Evolutionary conservation across 2,329 filamentous ascomycete genomes (phyloP), one percentile per base, ranked within the genome.

Genomic region (Parasarocladium wereldwijsianum): DNA sequence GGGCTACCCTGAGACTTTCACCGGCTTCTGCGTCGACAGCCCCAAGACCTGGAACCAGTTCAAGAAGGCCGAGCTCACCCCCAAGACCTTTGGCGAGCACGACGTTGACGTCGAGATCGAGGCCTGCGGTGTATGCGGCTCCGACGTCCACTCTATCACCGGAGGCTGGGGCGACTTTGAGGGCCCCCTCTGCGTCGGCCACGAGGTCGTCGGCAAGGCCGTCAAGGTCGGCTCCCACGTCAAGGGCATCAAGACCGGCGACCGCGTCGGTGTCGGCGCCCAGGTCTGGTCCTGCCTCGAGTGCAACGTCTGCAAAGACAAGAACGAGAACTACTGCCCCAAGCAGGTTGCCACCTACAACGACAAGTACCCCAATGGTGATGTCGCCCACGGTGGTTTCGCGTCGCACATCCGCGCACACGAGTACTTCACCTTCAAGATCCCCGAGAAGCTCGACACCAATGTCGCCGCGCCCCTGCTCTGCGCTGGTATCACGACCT

Each of bases 401-500:
- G 49, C 60, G 1, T 60, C 54, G 11, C 58, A 66, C 33, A 60
- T 65, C 15, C 52, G 62, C 16, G 59, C 55, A 0, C 62, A 65
- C 34, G 58, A 63, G 40, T 61, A 64, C 49, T 85, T 82, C 38
- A 61, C 60, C 18, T 63, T 72, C 41, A 64, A 64, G 37, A 68
- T 73, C 21, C 68, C 67, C 0, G 64, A 70, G n/a, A 47, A 44
- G 1, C 49, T 73, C 8, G 49, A 57, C 6, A 58, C 58, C 0
- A 58, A 63, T 18, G 44, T 57, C 2, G 64, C 61, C 0, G 68
- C 79, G 2, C 80, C 81, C 1, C 72, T 90, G 58, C 62, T 87
- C 17, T 87, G 82, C 45, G 82, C 73, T 2, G 82, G 83, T 2
- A 64, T 87, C 31, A 90, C 82, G 0, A 66, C 76, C 0, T 90